Percentiles rank a stretch among this genome's conserved stretches.
These are phyloP conservation scores for Kazachstania bromeliacearum DNA, from an alignment of 805 yeast genomes.

Conservation along the genomic window DNA sequence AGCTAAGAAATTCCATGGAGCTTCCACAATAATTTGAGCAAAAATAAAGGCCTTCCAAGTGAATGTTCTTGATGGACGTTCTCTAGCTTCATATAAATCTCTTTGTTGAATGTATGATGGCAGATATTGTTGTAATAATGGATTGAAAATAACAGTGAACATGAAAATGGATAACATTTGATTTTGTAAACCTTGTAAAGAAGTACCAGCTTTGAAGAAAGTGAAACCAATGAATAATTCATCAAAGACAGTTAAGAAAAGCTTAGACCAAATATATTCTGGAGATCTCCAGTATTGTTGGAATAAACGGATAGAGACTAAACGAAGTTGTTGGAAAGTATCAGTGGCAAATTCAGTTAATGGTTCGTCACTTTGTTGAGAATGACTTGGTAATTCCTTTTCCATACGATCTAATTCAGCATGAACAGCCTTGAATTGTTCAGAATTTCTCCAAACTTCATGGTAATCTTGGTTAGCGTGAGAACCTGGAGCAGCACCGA, in stretches of 20 bases:
- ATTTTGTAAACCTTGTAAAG: slow-evolving; percentile 68
- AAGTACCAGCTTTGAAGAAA: slow-evolving; percentile 55
- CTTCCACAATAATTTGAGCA: slow-evolving; percentile 55
- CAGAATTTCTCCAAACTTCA: slow-evolving; percentile 69
- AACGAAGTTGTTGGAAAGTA: slow-evolving; percentile 31
- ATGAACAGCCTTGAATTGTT: slow-evolving; percentile 49
- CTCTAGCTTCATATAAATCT: slow-evolving; percentile 62
- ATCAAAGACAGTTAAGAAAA: slow-evolving; percentile 42
- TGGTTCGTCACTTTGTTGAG: slow-evolving; percentile 30
- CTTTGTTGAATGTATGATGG: slow-evolving; percentile 56
- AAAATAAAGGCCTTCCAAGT: slow-evolving; percentile 54
- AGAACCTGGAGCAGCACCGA: slow-evolving; percentile 77
- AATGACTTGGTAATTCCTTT: slow-evolving; percentile 38
- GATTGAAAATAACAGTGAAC: slow-evolving; percentile 48
- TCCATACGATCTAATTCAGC: slow-evolving; percentile 59
- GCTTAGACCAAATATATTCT: slow-evolving; percentile 50
- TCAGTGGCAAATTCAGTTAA: slow-evolving; percentile 38
- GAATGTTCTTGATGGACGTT: slow-evolving; percentile 63
- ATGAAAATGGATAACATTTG: slow-evolving; percentile 73
- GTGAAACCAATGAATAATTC: slow-evolving; percentile 68
- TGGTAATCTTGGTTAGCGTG: slow-evolving; percentile 63
- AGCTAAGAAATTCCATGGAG: slow-evolving; percentile 51
- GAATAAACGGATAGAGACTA: slow-evolving; percentile 47
- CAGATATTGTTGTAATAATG: slow-evolving; percentile 51
- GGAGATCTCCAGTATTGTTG: slow-evolving; percentile 66